phyloP scores from a whole-genome alignment of 305 asterid genomes.

The Stenogyne calaminthoides region DNA sequence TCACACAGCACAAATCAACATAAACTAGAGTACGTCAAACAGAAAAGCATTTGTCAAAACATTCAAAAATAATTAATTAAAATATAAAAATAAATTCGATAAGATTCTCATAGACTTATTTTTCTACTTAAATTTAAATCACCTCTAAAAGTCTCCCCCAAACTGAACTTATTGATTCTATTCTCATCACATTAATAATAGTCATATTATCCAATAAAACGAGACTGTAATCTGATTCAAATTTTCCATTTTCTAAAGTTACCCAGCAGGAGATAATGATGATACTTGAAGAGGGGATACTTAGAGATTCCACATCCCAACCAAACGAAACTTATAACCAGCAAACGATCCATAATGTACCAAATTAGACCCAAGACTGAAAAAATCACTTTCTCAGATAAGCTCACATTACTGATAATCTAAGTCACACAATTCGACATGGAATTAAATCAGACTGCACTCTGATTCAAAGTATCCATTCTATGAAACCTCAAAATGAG shows the following conservation, averaged over 20 bases:
- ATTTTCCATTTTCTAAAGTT: neutral
- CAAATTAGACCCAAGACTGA: neutral
- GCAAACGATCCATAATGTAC: neutral
- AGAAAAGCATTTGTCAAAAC: neutral
- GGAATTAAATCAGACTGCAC: neutral
- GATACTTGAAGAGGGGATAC: slow-evolving; percentile 3
- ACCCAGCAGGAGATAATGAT: neutral
- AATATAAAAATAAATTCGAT: neutral
- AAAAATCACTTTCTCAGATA: neutral
- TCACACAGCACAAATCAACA: slow-evolving; percentile 9
- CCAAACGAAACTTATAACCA: neutral
- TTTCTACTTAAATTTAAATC: neutral
- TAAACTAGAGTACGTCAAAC: neutral
- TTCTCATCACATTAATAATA: neutral
- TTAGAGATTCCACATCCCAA: slow-evolving; percentile 15
- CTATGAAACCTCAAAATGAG: neutral
- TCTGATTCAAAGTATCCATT: neutral
- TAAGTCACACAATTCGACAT: neutral
- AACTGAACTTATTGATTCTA: neutral
- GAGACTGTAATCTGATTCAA: neutral
- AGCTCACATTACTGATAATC: neutral
- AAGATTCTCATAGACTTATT: neutral
- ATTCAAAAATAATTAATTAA: neutral
- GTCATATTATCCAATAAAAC: neutral
- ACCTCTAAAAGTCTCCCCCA: neutral